phyloP scores from a whole-genome alignment of 2,329 filamentous ascomycete species.

The Colletotrichum tropicicola region DNA sequence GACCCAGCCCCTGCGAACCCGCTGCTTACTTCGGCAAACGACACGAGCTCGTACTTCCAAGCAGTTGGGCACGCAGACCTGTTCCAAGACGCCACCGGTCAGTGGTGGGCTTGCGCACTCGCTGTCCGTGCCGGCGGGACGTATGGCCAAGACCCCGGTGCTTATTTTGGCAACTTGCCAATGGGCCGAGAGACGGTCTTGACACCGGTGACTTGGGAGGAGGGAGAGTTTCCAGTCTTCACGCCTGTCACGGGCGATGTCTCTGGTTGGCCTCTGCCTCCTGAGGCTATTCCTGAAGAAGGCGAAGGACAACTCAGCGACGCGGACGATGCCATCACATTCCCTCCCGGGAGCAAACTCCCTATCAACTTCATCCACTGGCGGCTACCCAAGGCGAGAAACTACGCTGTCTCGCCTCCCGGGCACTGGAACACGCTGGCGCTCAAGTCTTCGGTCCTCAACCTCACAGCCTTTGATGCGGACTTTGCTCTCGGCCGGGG shows the following conservation, averaged over 20 bases:
- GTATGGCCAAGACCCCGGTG: constrained; percentile 42
- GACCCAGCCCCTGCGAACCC: constrained; percentile 53
- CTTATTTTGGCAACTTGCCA: constrained; percentile 41
- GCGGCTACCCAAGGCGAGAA: constrained; percentile 56
- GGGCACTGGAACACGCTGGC: constrained; percentile 53
- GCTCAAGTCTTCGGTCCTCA: constrained; percentile 57
- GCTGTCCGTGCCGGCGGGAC: constrained; percentile 44
- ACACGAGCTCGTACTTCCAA: constrained; percentile 56
- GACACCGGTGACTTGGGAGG: constrained; percentile 47
- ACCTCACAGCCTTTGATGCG: constrained; percentile 62
- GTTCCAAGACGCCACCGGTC: constrained; percentile 55
- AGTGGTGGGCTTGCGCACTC: constrained; percentile 53
- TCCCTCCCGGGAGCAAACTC: constrained; percentile 51
- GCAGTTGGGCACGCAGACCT: constrained; percentile 66
- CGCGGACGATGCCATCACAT: constrained; percentile 55
- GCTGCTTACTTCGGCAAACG: constrained; percentile 52
- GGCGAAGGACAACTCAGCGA: constrained; percentile 50
- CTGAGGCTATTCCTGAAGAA: constrained; percentile 36
- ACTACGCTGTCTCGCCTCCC: constrained; percentile 54
- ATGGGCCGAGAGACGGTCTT: constrained; percentile 55
- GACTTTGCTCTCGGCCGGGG: constrained; percentile 42
- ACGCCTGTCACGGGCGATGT: constrained; percentile 36
- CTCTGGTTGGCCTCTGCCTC: constrained; percentile 49
- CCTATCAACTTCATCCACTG: constrained; percentile 66
- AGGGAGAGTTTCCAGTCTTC: constrained; percentile 44